A percentile compares a stretch with the other conserved stretches of the same genome.
These are phyloP conservation scores for Leonotis leonurus DNA, from an alignment of 257 asterid genomes.

Conservation along the genomic window DNA sequence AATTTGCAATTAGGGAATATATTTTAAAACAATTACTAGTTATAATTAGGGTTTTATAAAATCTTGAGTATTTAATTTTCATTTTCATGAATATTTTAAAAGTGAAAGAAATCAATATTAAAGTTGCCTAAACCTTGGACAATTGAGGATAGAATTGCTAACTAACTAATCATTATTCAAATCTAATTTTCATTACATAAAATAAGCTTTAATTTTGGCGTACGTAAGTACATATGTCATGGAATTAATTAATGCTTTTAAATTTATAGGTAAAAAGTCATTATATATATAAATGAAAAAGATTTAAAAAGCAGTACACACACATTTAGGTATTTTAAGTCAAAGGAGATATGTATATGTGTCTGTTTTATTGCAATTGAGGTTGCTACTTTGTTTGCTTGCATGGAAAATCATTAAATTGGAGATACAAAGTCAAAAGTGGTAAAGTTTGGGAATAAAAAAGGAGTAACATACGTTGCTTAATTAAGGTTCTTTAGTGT, in stretches of 20 bases:
- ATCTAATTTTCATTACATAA: not conserved
- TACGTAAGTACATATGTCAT: too few relatives aligned
- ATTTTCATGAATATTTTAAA: too few relatives aligned
- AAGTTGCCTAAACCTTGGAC: not conserved
- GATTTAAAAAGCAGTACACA: not conserved
- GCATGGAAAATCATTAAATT: not conserved
- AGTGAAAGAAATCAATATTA: too few relatives aligned
- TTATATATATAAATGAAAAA: not conserved
- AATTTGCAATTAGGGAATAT: too few relatives aligned
- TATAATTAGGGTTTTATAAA: too few relatives aligned
- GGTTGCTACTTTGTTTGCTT: not conserved
- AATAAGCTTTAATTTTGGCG: not conserved
- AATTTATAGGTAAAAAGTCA: not conserved
- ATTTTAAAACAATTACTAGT: too few relatives aligned
- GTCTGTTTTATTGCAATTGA: slow-evolving; percentile 2
- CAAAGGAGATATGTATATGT: not conserved
- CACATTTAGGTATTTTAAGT: not conserved
- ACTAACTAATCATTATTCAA: not conserved
- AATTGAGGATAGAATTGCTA: not conserved
- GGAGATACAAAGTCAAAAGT: not conserved
- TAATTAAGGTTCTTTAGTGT: not conserved
- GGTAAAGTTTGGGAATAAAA: not conserved
- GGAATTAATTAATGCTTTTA: not conserved
- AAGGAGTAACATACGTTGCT: not conserved
- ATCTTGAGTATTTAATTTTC: too few relatives aligned